Base-by-base conservation (phyloP, 2,329 filamentous ascomycete genomes). In the Colletotrichum sp. region DNA sequence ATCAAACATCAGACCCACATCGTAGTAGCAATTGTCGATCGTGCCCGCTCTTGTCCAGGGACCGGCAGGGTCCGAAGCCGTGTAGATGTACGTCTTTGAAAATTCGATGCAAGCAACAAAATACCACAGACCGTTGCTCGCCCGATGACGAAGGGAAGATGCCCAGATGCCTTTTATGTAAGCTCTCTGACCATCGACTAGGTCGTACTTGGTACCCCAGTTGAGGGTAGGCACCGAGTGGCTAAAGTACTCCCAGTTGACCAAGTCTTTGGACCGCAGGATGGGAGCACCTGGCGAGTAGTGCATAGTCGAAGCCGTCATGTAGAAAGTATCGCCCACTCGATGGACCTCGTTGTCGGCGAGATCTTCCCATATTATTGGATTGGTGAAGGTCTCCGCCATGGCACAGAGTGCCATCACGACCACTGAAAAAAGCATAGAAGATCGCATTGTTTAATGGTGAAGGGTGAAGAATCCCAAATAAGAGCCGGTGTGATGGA, bases 161-260 rank as follows among this genome's bases (percentile, higher is more conserved):
- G 90, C 89, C 87, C 88, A 91, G 36, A 88, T 90, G 7, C 89
- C 89, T 68, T 86, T 84, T 12, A 88, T 84, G 76, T 91, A 91
- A 2, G 88, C 88, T 5, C 83, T 81, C 8, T 82, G 82, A 8
- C 82, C 83, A 65, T 82, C 83, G 13, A 82, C 82, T 22, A 91
- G 80, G 78, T 88, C 82, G 80, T 90, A 90, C 15, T 83, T 83
- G 28, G 82, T 76, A 13, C 85, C 85, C 79, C 86, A 90, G 70
- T 85, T 60, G 16, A 85, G 79, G 7, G 68, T 58, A 10, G 84
- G 85, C 1, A 86, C 81, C 2, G 83, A 83, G 36, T 86, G 84
- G 1, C 82, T 80, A 8, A 85, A 77, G 13, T 76, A 79, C 62
- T 86, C 82, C 85, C 85, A 87, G 70, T 86, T 87, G n/a, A 87